Base-by-base conservation (phyloP, 2,329 filamentous ascomycete species). In the Cordyceps fumosorosea region DNA sequence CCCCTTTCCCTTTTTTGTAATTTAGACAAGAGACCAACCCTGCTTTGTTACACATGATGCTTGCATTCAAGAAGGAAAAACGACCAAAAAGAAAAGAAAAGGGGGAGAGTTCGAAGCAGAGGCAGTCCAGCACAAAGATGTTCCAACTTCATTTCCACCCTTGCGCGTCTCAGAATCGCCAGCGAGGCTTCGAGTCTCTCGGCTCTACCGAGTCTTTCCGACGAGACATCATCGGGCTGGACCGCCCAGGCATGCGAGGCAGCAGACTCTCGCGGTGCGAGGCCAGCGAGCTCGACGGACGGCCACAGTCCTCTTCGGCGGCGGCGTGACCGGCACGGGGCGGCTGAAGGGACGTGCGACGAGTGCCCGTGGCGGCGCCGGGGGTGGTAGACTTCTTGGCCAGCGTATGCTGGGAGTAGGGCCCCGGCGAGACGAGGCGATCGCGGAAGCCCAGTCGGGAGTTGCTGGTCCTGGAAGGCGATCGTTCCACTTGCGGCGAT, bases 241-340 rank as follows among this genome's bases (percentile, higher is more conserved):
- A 32, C 18, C 51, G 62, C 8, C 58, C 51, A 3, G 62, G 62
- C 53, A 60, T 61, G 61, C 81, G 76, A 20, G 84, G 83, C 24
- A 87, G 73, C 62, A 87, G 68, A 67, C 84, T 86, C 5, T 73
- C 76, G 34, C 84, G 80, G 20, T 42, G 68, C 2, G 75, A 73
- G 7, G 83, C 80, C 51, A 87, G 68, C 3, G 85, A 87, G 69
- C 83, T 87, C 50, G 80, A 81, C 12, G 85, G 80, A 34, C 85
- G 79, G 70, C 73, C 67, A 67, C 65, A 67, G 67, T 69, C 60
- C 64, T 73, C 70, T 34, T 68, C 70, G 16, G 68, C 40, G 16
- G 68, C 40, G 40, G 62, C 61, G 71, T 64, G 63, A 74, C 69
- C 64, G 77, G 62, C 37, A 45, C 69, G 68, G 18, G 76, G 74